phyloP scores from a whole-genome alignment of 2,329 filamentous ascomycete genomes.

The Tricladium varicosporioides region DNA sequence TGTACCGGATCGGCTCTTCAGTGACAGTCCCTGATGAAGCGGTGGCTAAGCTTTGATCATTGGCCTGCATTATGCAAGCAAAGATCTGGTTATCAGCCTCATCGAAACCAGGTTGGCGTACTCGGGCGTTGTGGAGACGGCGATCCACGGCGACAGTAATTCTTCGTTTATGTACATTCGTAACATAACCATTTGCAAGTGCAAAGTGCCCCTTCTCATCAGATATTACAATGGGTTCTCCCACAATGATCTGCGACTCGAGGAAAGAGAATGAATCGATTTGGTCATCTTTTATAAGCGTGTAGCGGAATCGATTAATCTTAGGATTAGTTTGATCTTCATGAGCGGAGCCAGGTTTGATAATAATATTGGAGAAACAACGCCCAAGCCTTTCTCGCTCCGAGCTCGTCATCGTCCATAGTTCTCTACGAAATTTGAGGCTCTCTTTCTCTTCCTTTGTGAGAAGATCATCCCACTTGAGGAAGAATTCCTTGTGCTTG shows the following conservation, averaged over 20 bases:
- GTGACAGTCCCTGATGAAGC: conserved; percentile 46
- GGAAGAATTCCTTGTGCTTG: conserved; percentile 77
- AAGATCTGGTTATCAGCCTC: conserved; percentile 78
- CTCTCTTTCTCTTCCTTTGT: conserved; percentile 93
- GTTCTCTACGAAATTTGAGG: conserved; percentile 80
- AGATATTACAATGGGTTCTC: conserved; percentile 94
- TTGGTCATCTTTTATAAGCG: conserved; percentile 69
- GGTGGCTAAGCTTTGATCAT: conserved; percentile 49
- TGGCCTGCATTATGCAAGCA: conserved; percentile 84
- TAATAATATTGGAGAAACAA: conserved; percentile 84
- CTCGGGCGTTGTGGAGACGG: conserved; percentile 80
- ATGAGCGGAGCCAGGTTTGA: conserved; percentile 72
- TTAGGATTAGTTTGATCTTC: conserved; percentile 71
- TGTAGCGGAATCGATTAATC: conserved; percentile 90
- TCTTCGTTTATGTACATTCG: conserved; percentile 68
- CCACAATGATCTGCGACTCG: conserved; percentile 82
- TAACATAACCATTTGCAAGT: conserved; percentile 87
- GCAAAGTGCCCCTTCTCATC: conserved; percentile 95
- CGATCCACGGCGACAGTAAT: conserved; percentile 91
- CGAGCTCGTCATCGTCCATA: conserved; percentile 92
- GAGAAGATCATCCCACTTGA: conserved; percentile 89
- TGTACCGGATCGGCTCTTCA: conserved; percentile 64
- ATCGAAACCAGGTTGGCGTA: conserved; percentile 74
- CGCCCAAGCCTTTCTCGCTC: conserved; percentile 86
- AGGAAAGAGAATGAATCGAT: conserved; percentile 73